Evolutionary conservation across 305 asterid species (phyloP), one percentile per base, ranked within the genome.

Genomic region (Fraxinus platypoda): DNA sequence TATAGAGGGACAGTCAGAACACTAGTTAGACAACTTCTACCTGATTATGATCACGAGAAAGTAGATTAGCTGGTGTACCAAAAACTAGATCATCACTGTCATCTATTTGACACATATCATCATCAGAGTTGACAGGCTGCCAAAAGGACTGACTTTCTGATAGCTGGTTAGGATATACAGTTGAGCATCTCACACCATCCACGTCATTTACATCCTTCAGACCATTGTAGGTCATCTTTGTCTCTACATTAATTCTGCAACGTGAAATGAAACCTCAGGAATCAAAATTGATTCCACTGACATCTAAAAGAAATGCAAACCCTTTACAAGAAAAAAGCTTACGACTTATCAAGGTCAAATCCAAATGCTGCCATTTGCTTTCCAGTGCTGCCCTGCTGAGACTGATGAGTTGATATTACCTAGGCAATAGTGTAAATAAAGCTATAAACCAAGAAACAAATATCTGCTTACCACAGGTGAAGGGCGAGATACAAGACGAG

Each of bases 31-130:
- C 43, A 38, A 68, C 41, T 64, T 75, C 66, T 80, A 94, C 99
- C 98, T 96, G 94, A 87, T 89, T 91, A 83, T 90, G 85, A 82
- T 91, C 93, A 78, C 78, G 78, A 71, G 97, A 87, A 78, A 89
- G 92, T 30, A 90, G 81, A 54, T 90, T 92, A 75, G 85, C 88
- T 75, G 97, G 88, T 82, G 94, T 84, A 78, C 90, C 91, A 82
- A 91, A 85, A 84, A 85, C 84, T 83, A 90, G 87, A 81, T 89
- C 95, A 83, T 91, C 95, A 21, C 82, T 85, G 81, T 91, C 95
- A 88, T 92, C 98, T 43, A 93, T 87, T 83, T 87, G 91, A 83
- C 99, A 96, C 97, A 94, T 92, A 78, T 92, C 99, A 89, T 96
- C 98, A 78, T 94, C 97, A 81, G 79, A 87, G 87, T 91, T 94